A percentile compares a stretch with the other conserved stretches of the same genome.
phyloP scores from a whole-genome alignment of 176 grass and related monocot genomes.

The Metroxylon sagu region DNA sequence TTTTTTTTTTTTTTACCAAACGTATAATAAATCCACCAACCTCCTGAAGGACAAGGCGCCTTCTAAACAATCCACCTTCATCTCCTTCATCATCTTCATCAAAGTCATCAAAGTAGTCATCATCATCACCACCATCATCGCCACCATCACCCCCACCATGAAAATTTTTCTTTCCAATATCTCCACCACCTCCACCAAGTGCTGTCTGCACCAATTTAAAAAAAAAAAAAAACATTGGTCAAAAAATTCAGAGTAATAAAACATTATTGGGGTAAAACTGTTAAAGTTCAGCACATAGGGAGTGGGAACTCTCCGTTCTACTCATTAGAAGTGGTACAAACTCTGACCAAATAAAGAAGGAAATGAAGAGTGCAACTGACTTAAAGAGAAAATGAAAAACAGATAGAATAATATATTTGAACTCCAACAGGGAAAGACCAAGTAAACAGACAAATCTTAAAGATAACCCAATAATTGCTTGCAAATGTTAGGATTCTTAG shows the following conservation, averaged over 20 bases:
- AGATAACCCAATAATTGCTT: no score
- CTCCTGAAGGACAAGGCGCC: conserved; percentile 71
- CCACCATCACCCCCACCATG: conserved; percentile 94
- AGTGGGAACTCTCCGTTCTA: no score
- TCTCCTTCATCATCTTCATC: conserved; percentile 84
- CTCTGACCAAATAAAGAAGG: no score
- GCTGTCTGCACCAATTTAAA: conserved; percentile 44
- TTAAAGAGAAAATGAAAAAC: not conserved
- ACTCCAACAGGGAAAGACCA: no score
- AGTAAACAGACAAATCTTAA: no score
- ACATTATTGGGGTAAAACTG: no score
- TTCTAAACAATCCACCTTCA: conserved; percentile 81
- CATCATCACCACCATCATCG: conserved; percentile 93
- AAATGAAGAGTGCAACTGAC: not conserved
- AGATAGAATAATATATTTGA: no score
- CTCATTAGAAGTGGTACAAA: no score
- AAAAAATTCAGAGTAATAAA: not conserved
- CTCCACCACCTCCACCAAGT: conserved; percentile 91
- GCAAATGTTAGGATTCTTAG: no score
- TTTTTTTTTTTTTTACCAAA: no score
- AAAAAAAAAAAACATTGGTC: conserved; percentile 9
- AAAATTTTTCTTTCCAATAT: conserved; percentile 87
- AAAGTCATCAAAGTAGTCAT: conserved; percentile 97
- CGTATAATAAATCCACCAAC: conserved; percentile 23
- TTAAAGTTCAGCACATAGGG: no score